These are phyloP conservation scores for Diversispora eburnea DNA, from an alignment of 192 early-diverging fungal species.

Conservation along the genomic window DNA sequence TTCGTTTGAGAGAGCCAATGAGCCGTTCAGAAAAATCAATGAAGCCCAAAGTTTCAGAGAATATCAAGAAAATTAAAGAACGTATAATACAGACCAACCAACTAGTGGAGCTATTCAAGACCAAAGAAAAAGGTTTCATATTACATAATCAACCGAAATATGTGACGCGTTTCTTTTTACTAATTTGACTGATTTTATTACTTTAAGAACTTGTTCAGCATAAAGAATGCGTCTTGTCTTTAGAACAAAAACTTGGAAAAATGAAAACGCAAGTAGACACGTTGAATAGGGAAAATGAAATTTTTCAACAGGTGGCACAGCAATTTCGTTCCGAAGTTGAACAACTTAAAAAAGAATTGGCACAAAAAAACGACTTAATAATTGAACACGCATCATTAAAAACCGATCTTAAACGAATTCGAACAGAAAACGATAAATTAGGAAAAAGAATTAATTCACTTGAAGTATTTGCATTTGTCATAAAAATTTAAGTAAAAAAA, in stretches of 20 bases:
- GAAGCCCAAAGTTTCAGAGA: not conserved
- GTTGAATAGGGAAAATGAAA: not conserved
- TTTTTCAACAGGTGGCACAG: not conserved
- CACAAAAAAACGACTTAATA: not conserved
- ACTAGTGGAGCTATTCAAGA: not conserved
- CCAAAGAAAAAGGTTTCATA: slow-evolving; percentile 6
- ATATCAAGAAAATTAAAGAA: slow-evolving; percentile 9
- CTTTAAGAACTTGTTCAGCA: not conserved
- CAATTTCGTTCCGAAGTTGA: not conserved
- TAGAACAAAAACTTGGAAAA: not conserved
- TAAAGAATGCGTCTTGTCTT: not conserved
- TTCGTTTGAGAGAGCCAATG: not conserved
- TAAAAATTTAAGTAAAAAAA: too few relatives aligned
- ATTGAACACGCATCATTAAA: not conserved
- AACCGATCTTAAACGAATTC: not conserved
- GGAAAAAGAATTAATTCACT: not conserved
- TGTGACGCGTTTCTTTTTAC: not conserved
- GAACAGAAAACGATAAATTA: slow-evolving; percentile 7
- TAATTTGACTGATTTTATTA: not conserved
- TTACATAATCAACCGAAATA: not conserved
- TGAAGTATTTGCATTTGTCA: not conserved
- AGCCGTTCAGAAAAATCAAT: not conserved
- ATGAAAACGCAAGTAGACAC: not conserved
- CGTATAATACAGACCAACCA: slow-evolving; percentile 6
- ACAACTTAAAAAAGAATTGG: not conserved